phyloP scores from a whole-genome alignment of 2,329 filamentous ascomycete species.

The Epichloe uncinata region DNA sequence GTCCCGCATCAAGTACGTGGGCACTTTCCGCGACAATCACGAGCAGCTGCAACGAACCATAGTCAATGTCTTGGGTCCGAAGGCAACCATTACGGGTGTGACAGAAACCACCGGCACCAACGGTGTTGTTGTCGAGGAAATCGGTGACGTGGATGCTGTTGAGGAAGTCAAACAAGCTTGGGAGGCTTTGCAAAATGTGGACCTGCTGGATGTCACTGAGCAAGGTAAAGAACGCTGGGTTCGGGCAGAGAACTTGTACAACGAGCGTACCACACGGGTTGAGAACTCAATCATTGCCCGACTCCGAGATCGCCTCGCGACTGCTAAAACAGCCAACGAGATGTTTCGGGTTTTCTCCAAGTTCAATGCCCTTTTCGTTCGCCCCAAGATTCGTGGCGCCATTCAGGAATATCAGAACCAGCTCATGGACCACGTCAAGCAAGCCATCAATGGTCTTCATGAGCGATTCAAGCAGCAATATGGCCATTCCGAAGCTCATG shows the following conservation, averaged over 20 bases:
- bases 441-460: slow-evolving; percentile 84
- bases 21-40: slow-evolving; percentile 90
- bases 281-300: slow-evolving; percentile 98
- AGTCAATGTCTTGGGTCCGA: slow-evolving; percentile 83
- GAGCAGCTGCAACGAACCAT: slow-evolving; percentile 96
- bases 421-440: slow-evolving; percentile 94
- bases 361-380: slow-evolving; percentile 96
- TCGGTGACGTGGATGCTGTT: slow-evolving; percentile 93
- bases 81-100: slow-evolving; percentile 42
- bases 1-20: slow-evolving; percentile 82
- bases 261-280: slow-evolving; percentile 89
- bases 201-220: slow-evolving; percentile 80
- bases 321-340: slow-evolving; percentile 93
- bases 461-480: slow-evolving; percentile 99
- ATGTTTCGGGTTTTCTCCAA: slow-evolving; percentile 99
- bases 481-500: slow-evolving; percentile 91
- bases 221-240: slow-evolving; percentile 89
- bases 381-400: slow-evolving; percentile 96
- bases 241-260: slow-evolving; percentile 89
- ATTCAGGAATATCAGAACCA: slow-evolving; percentile 98
- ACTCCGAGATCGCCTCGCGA: slow-evolving; percentile 81
- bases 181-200: slow-evolving; percentile 84
- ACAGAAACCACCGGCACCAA: slow-evolving; percentile 39
- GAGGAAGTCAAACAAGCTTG: slow-evolving; percentile 94
- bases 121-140: slow-evolving; percentile 73